These are phyloP conservation scores for Hyaloperonospora brassicae DNA, from an alignment of 352 stramenopile species.

Conservation along the genomic window DNA sequence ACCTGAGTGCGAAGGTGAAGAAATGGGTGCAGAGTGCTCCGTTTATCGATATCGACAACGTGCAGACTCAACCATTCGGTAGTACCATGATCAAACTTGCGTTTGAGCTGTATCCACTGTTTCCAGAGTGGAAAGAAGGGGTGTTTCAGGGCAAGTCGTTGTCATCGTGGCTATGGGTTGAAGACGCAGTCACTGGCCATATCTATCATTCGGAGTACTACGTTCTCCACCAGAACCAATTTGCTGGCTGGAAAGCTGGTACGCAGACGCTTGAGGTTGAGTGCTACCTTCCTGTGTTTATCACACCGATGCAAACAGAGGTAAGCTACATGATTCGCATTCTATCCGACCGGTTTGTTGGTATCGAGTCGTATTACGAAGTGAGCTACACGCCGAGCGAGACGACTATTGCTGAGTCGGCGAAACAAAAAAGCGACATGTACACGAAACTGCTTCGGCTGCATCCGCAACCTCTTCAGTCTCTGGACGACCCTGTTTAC, in stretches of 20 bases:
- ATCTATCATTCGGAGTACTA: conserved; percentile 93
- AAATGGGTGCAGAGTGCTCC: conserved; percentile 63
- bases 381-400: conserved; percentile 49
- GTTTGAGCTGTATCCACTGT: conserved; percentile 69
- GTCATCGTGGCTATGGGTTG: conserved; percentile 96
- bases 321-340: conserved; percentile 91
- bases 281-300: conserved; percentile 94
- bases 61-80: conserved; percentile 92
- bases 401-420: conserved; percentile 19
- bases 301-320: conserved; percentile 80
- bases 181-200: conserved; percentile 88
- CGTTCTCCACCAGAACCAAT: conserved; percentile 76
- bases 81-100: conserved; percentile 89
- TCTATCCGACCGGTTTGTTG: conserved; percentile 95
- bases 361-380: conserved; percentile 87
- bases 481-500: conserved; percentile 88
- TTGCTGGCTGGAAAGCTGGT: conserved; percentile 55
- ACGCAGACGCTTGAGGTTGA: conserved; percentile 81
- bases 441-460: conserved; percentile 90
- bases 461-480: conserved; percentile 90
- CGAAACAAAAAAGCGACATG: conserved; percentile 60
- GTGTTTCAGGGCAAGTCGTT: conserved; percentile 48
- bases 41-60: conserved; percentile 56
- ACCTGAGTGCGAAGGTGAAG: conserved; percentile 46
- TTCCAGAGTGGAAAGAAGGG: conserved; percentile 61